Evolutionary conservation across 441 rosid genomes (phyloP), one percentile per base, ranked within the genome.

Genomic region (Erodium texanum): DNA sequence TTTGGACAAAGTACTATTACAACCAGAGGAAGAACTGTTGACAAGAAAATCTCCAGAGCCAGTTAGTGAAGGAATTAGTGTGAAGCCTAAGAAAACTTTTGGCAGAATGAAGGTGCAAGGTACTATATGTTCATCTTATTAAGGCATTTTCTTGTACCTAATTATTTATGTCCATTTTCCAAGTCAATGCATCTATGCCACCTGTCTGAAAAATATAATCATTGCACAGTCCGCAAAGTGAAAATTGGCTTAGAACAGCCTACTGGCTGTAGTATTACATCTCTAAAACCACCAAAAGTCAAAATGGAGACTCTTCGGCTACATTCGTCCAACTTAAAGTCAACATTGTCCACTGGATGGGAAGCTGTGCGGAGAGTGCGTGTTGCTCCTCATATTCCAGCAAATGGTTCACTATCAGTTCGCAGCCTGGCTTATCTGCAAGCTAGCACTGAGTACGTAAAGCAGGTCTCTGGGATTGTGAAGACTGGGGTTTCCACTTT

Each of bases 91-190:
- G 83, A 89, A 88, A 84, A 80, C 80, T 64, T 76, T 82, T 66
- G 99, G 99, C 80, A 89, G 89, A 84, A 89, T 94, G 92, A 89
- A 82, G 84, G 98, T 94, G 78, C 93, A 93, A 90, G 98, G 98
- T 90, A 77, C 62, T 58, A 10, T 65, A 9, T 29, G 22, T 29
- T 71, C 54, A 16, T 75, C 67, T 22, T 48, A 23, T 61, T 43
- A 62, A 75, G 38, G 59, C 61, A 59, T 72, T 71, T 36, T 63
- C 29, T 24, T 29, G 41, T 70, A 29, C 68, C 68, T 62, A 52
- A 68, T 69, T 68, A 7, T 71, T 69, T 72, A 65, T n/a, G 64
- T 50, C 65, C 62, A 58, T 12, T 58, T 58, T 10, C 14, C 24
- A 2, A 19, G 24, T 58, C 4, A 20, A 58, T 22, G 23, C 27